Conservation (phyloP, 2,329 filamentous ascomycete species). For the Exophiala calicioides region DNA sequence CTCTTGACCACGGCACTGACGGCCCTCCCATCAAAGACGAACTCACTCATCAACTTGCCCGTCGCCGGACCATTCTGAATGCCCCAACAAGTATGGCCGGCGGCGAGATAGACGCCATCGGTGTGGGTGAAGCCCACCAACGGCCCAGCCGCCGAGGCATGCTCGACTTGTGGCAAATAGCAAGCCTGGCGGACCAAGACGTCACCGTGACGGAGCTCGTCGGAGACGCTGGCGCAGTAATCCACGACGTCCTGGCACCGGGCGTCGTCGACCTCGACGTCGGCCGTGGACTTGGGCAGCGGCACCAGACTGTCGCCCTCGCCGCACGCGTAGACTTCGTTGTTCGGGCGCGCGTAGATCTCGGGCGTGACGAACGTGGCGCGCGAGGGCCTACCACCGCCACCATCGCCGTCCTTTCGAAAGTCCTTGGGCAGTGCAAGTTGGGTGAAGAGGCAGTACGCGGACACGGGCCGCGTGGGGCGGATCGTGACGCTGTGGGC, state of each 20-base stretch:
- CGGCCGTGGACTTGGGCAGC: conserved; percentile 72
- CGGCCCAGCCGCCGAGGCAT: conserved; percentile 61
- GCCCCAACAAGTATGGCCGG: conserved; percentile 96
- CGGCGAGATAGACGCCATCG: conserved; percentile 75
- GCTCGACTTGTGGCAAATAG: conserved; percentile 77
- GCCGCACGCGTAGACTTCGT: conserved; percentile 91
- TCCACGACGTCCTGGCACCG: conserved; percentile 84
- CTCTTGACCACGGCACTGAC: conserved; percentile 66
- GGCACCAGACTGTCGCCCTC: conserved; percentile 77
- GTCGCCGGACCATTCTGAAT: conserved; percentile 95
- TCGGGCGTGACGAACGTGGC: conserved; percentile 75
- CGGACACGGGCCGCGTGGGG: conserved; percentile 54
- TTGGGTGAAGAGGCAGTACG: conserved; percentile 70
- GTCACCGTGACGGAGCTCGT: conserved; percentile 65
- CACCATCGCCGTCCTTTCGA: no score
- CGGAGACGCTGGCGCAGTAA: conserved; percentile 63
- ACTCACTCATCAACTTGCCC: conserved; percentile 76
- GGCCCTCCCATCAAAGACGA: conserved; percentile 71
- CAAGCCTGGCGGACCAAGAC: conserved; percentile 82
- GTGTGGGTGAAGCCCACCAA: conserved; percentile 74
- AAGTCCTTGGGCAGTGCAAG: conserved; percentile 72
- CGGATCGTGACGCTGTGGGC: conserved; percentile 65
- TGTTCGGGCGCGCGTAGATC: conserved; percentile 86
- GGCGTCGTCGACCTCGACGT: conserved; percentile 71
- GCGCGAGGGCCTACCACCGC: conserved; percentile 54